These are phyloP conservation scores for Penicillium nucicola DNA, from an alignment of 495 filamentous ascomycete genomes.

Conservation along the genomic window DNA sequence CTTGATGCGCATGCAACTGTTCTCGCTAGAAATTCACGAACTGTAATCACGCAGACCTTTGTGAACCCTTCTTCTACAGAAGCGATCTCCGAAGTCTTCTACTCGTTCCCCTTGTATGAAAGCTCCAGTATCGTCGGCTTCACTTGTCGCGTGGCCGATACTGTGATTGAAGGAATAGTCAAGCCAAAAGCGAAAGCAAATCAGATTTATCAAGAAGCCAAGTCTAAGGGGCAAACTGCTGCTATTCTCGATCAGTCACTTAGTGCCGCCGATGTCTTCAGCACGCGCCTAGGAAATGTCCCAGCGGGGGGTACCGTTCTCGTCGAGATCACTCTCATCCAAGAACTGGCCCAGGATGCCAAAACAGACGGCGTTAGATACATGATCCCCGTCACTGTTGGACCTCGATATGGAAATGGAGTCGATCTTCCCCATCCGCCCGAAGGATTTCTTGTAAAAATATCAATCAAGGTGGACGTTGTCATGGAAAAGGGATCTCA, in stretches of 20 bases:
- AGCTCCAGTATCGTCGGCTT: constrained; percentile 64
- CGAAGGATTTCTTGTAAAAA: constrained; percentile 26
- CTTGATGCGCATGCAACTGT: constrained; percentile 52
- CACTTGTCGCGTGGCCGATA: constrained; percentile 49
- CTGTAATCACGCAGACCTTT: constrained; percentile 60
- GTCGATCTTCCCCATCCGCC: neutral
- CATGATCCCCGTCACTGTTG: constrained; percentile 60
- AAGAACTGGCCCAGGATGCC: constrained; percentile 65
- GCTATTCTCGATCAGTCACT: constrained; percentile 59
- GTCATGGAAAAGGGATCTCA: constrained; percentile 52
- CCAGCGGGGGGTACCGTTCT: constrained; percentile 48
- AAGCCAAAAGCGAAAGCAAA: constrained; percentile 59
- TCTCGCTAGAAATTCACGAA: constrained; percentile 53
- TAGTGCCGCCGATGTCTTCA: constrained; percentile 60
- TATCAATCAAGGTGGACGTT: constrained; percentile 56
- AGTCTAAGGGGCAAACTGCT: constrained; percentile 54
- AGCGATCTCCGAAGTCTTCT: constrained; percentile 50
- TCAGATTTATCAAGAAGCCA: constrained; percentile 50
- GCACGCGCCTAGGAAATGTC: constrained; percentile 61
- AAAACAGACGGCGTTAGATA: constrained; percentile 61
- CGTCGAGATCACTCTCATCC: constrained; percentile 60
- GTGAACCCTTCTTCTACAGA: constrained; percentile 44
- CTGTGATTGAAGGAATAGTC: constrained; percentile 53
- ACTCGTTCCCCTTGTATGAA: constrained; percentile 67
- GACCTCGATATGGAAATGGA: constrained; percentile 56